phyloP scores from a whole-genome alignment of 2,329 filamentous ascomycete genomes.

The Aspergillus carbonarius region DNA sequence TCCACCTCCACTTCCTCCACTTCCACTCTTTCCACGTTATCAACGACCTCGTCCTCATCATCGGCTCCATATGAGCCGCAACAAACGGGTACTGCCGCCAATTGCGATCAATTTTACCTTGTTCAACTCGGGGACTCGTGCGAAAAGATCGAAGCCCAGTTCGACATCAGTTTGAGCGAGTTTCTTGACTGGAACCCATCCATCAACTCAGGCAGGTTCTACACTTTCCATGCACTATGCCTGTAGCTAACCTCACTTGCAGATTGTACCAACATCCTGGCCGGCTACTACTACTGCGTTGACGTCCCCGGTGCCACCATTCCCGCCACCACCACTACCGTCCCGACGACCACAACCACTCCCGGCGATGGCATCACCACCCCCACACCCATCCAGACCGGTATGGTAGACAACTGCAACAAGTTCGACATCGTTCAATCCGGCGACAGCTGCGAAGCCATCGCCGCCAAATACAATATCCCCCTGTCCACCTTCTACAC shows the following conservation, averaged over 20 bases:
- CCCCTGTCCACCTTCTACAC: neutral
- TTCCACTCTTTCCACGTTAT: neutral
- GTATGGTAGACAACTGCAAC: neutral
- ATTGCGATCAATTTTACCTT: neutral
- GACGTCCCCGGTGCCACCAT: neutral
- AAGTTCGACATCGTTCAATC: constrained; percentile 1
- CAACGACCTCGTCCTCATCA: neutral
- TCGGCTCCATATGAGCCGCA: neutral
- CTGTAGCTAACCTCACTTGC: neutral
- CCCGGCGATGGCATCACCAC: constrained; percentile 2
- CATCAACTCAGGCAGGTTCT: neutral
- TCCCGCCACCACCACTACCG: neutral
- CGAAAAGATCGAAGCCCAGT: neutral
- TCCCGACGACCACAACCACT: neutral
- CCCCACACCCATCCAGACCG: neutral
- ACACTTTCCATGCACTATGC: neutral
- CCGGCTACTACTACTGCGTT: neutral
- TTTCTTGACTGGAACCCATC: neutral
- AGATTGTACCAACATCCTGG: neutral
- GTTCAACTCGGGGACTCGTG: neutral
- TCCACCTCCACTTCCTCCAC: neutral
- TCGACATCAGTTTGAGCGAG: neutral
- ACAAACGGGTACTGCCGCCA: neutral
- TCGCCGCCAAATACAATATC: neutral
- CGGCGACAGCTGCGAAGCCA: neutral